phyloP scores from a whole-genome alignment of 768 basidiomycete genomes.

The Lanmaoa rubissima region DNA sequence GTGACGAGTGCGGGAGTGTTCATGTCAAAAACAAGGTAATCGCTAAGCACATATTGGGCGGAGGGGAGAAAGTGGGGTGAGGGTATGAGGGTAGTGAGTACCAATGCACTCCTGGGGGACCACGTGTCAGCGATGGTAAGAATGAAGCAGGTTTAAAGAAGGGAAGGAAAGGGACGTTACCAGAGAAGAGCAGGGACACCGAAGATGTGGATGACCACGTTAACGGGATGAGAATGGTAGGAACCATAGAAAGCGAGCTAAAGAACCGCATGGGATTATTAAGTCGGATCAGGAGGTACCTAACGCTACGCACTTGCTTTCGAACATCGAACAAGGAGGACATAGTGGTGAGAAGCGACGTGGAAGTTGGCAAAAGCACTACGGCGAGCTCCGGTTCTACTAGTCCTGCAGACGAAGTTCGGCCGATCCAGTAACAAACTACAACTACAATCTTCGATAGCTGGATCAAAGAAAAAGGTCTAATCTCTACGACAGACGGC shows the following conservation, averaged over 20 bases:
- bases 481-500: background rate
- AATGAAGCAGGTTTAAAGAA: slow-evolving; percentile 5
- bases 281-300: slow-evolving; percentile 5
- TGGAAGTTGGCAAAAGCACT: background rate
- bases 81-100: slow-evolving; percentile 50
- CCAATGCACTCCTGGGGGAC: slow-evolving; percentile 55
- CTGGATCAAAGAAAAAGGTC: no score
- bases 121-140: slow-evolving; percentile 7
- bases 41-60: slow-evolving; percentile 49
- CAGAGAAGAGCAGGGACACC: slow-evolving; percentile 85
- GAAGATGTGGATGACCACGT: slow-evolving; percentile 81
- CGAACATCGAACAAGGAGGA: slow-evolving; percentile 60
- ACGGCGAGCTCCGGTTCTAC: background rate
- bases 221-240: slow-evolving; percentile 82
- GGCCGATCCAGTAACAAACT: background rate
- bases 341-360: slow-evolving; percentile 24
- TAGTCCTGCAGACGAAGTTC: no score
- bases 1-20: slow-evolving; percentile 64
- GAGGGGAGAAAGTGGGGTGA: slow-evolving; percentile 54
- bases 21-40: slow-evolving; percentile 67
- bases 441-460: background rate
- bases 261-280: slow-evolving; percentile 6
- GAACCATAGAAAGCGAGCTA: slow-evolving; percentile 92
- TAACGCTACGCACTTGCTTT: slow-evolving; percentile 52
- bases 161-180: slow-evolving; percentile 38